Base-by-base conservation (phyloP, 75 land plant species). In the Picea sitchensis region DNA sequence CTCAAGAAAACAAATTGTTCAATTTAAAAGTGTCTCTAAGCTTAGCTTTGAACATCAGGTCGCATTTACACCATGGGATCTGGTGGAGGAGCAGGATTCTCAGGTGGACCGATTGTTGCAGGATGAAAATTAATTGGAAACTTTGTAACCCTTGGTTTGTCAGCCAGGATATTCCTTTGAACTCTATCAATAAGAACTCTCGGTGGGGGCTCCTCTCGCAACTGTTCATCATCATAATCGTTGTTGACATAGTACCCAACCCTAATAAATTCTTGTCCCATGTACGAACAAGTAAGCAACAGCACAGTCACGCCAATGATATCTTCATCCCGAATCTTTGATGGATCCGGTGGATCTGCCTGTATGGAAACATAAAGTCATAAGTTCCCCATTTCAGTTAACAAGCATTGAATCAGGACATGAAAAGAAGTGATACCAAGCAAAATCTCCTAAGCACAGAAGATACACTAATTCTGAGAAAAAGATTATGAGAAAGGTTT, bases 231-330 rank as follows among this genome's bases (percentile, higher is more conserved):
- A 30, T 80, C 92, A 71, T 96, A 96, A 54, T 96, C 99, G 61
- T 95, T 96, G 90, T 94, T 95, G 75, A 96, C 99, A 78, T 96
- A 95, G 81, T 96, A 96, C 0, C 99, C 99, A 14, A 96, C 96
- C 11, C 99, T 82, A 60, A 96, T 75, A 69, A 96, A 95, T 76
- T 96, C 99, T 59, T 96, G 98, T 5, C 99, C 99, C 80, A 89
- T 20, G 81, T 95, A 96, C 11, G 99, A 96, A 77, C 99, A 96
- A 11, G 99, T 96, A 76, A 96, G 67, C 20, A 96, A 83, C 67
- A 96, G 78, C 31, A 96, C 98, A 18, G 99, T 96, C 34, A 96
- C 99, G 12, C 99, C 99, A 21, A 96, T 89, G 17, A 96, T 92
- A 76, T 96, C 99, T 81, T 95, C 99, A 38, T 96, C 95, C 0